Percentiles rank a stretch among this genome's conserved stretches.
phyloP scores from a whole-genome alignment of 2,329 filamentous ascomycete species.

The Colletotrichum cordylinicola region DNA sequence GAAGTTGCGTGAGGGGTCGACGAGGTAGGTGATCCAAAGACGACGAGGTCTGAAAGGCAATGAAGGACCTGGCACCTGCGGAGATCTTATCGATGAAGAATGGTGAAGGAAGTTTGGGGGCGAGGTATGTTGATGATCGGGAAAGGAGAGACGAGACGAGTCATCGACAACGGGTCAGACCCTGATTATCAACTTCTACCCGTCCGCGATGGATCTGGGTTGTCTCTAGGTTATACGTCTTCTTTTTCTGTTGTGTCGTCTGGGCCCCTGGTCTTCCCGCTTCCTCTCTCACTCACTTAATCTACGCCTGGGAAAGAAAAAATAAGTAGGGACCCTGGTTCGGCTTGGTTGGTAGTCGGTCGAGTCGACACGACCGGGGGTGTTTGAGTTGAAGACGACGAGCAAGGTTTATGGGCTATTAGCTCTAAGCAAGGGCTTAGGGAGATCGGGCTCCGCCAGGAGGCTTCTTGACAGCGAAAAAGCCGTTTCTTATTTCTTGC shows the following conservation, averaged over 20 bases:
- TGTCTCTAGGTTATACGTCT: slow-evolving; percentile 23
- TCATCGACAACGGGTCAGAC: slow-evolving; percentile 25
- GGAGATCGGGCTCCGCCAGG: slow-evolving; percentile 20
- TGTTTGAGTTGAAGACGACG: slow-evolving; percentile 12
- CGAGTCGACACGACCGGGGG: neutral
- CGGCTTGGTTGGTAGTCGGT: neutral
- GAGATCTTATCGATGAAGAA: slow-evolving; percentile 16
- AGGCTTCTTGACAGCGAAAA: slow-evolving; percentile 18
- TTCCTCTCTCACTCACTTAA: neutral
- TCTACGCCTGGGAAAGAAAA: slow-evolving; percentile 9
- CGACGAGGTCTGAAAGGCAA: neutral
- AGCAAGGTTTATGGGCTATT: neutral
- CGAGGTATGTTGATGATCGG: slow-evolving; percentile 3
- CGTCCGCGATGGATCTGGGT: slow-evolving; percentile 19
- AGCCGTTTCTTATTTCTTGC: slow-evolving; percentile 23
- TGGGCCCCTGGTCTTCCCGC: neutral
- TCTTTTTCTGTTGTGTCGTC: neutral
- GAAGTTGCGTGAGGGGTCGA: neutral
- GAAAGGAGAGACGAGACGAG: slow-evolving; percentile 19
- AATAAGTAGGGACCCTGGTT: slow-evolving; percentile 15
- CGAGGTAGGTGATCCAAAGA: neutral
- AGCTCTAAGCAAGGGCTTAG: slow-evolving; percentile 16
- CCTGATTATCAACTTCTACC: slow-evolving; percentile 15
- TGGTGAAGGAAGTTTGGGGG: neutral
- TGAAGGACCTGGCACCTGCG: neutral